Percentiles rank a stretch among this genome's conserved stretches.
These are phyloP conservation scores for Betula pendula DNA, from an alignment of 306 rosid species.

Conservation along the genomic window DNA sequence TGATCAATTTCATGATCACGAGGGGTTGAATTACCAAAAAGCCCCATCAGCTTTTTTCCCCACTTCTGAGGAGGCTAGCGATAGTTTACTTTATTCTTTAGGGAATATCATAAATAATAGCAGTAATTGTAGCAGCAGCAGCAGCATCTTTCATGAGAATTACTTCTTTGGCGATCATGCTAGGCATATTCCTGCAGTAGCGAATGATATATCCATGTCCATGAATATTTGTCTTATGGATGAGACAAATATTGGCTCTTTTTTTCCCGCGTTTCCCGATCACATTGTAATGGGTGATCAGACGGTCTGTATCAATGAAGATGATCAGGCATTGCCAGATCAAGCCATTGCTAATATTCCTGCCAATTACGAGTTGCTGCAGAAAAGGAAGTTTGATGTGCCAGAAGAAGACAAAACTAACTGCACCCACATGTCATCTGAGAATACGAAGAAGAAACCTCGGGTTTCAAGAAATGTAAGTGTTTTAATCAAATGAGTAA, in stretches of 20 bases:
- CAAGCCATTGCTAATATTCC: slow-evolving; percentile 21
- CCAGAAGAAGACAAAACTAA: slow-evolving; percentile 30
- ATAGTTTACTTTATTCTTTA: slow-evolving; percentile 45
- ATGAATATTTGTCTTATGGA: slow-evolving; percentile 30
- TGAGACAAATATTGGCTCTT: slow-evolving; percentile 29
- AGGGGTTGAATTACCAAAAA: slow-evolving; percentile 45
- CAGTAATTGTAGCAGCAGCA: slow-evolving; percentile 39
- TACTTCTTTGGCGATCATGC: slow-evolving; percentile 26
- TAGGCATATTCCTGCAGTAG: slow-evolving; percentile 8
- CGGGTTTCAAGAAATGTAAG: slow-evolving; percentile 55
- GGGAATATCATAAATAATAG: slow-evolving; percentile 40
- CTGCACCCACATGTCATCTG: slow-evolving; percentile 12
- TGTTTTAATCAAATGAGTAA: too few species aligned
- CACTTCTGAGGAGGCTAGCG: slow-evolving; percentile 25
- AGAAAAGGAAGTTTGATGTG: slow-evolving; percentile 52
- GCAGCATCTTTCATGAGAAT: slow-evolving; percentile 29
- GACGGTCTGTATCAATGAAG: slow-evolving; percentile 34
- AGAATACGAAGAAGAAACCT: slow-evolving; percentile 51
- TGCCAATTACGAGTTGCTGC: slow-evolving; percentile 32
- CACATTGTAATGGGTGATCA: slow-evolving; percentile 48
- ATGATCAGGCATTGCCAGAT: neutral
- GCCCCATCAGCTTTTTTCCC: slow-evolving; percentile 33
- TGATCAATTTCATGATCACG: slow-evolving; percentile 35
- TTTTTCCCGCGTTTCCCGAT: slow-evolving; percentile 39
- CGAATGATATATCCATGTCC: too few species aligned